phyloP scores from a whole-genome alignment of 2,329 filamentous ascomycete species.

The Alternaria sp. region DNA sequence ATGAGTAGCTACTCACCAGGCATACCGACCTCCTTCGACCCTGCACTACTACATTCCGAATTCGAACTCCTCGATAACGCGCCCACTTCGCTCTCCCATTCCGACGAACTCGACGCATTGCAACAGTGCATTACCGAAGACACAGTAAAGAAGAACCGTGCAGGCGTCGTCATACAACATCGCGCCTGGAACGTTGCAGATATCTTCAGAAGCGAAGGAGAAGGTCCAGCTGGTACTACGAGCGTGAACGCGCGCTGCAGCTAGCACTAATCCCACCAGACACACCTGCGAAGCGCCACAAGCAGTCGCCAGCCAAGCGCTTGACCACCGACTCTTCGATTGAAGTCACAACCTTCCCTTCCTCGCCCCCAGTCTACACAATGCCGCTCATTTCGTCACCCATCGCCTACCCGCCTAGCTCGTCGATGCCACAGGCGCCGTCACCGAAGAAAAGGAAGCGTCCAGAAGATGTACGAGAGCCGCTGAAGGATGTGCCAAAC shows the following conservation, averaged over 20 bases:
- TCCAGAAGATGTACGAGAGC: constrained; percentile 37
- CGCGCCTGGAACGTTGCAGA: constrained; percentile 59
- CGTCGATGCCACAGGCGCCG: constrained; percentile 48
- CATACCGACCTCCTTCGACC: constrained; percentile 62
- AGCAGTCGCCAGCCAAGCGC: constrained; percentile 15
- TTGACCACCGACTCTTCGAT: constrained; percentile 25
- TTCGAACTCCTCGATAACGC: constrained; percentile 32
- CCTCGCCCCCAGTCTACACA: constrained; percentile 62
- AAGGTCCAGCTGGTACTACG: constrained; percentile 48
- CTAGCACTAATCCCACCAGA: constrained; percentile 40
- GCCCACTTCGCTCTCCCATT: constrained; percentile 41
- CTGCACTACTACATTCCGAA: constrained; percentile 61
- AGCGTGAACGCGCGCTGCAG: constrained; percentile 5
- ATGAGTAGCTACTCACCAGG: constrained; percentile 43
- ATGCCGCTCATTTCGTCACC: constrained; percentile 72
- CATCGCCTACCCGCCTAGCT: constrained; percentile 64
- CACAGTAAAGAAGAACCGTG: constrained; percentile 52
- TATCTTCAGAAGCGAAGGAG: constrained; percentile 61
- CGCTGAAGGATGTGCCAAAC: constrained; percentile 43
- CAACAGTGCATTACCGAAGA: constrained; percentile 54
- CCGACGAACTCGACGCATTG: constrained; percentile 60
- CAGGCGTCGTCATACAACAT: constrained; percentile 62
- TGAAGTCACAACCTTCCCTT: constrained; percentile 33
- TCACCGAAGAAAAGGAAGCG: constrained; percentile 53
- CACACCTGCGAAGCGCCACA: constrained; percentile 41